Percentiles rank a stretch among this genome's conserved stretches.
Evolutionary conservation across 345 rosid species (phyloP).

Genomic region (Pugionium dolabratum): DNA sequence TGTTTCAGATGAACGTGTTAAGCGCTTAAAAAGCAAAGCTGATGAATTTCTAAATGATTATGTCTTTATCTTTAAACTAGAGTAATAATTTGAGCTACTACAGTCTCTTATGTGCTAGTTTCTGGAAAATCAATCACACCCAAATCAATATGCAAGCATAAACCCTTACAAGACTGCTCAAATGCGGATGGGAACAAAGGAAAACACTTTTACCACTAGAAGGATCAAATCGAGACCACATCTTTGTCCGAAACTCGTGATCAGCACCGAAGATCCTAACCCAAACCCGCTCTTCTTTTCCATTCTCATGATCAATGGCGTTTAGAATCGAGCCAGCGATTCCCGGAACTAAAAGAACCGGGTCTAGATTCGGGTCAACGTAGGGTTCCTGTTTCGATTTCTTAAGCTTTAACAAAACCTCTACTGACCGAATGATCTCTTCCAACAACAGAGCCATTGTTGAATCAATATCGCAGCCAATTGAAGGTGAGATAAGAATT

Average conservation of each 20-base stretch:
- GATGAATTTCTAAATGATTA: not conserved
- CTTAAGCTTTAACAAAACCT: slow-evolving; percentile 61
- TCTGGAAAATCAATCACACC: not conserved
- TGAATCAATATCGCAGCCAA: not conserved
- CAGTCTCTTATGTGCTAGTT: not conserved
- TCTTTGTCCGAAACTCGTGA: slow-evolving; percentile 69
- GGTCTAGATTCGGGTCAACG: slow-evolving; percentile 82
- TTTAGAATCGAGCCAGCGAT: slow-evolving; percentile 82
- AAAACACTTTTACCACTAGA: slow-evolving; percentile 53
- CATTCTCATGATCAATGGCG: slow-evolving; percentile 63
- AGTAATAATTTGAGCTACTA: not conserved
- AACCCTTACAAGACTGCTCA: not conserved
- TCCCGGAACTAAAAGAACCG: slow-evolving; percentile 87
- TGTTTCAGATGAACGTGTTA: slow-evolving; percentile 35
- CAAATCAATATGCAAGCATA: not conserved
- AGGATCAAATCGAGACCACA: slow-evolving; percentile 94
- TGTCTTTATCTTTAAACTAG: too few species aligned
- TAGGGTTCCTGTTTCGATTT: slow-evolving; percentile 56
- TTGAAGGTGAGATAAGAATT: slow-evolving; percentile 11
- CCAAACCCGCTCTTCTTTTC: slow-evolving; percentile 81
- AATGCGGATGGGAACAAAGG: not conserved
- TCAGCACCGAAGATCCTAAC: slow-evolving; percentile 84
- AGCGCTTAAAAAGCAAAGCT: slow-evolving; percentile 20
- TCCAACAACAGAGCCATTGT: slow-evolving; percentile 64
- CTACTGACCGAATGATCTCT: slow-evolving; percentile 73